Evolutionary conservation across 2,329 filamentous ascomycete species (phyloP), one percentile per base, ranked within the genome.

Genomic region (Clonostachys sp.): DNA sequence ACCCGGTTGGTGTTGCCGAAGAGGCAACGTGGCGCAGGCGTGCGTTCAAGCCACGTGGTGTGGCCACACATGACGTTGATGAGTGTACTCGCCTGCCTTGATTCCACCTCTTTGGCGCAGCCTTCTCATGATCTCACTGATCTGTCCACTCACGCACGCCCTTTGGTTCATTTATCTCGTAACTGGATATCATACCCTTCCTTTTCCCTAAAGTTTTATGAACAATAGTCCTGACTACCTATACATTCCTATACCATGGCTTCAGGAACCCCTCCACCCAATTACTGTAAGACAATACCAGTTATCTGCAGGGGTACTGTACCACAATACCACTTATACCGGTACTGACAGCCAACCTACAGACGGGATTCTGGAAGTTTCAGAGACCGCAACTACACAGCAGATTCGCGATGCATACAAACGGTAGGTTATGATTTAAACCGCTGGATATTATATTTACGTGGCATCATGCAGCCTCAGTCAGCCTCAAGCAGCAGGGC

Each of bases 351-450:
- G 24, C 9, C 41, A 20, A 3, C 36, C 36, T 17, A 39, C 36
- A 91, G 88, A 92, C 70, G 82, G 79, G 45, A 79, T 87, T 53
- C 83, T 96, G 44, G 86, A 86, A 53, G 68, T 96, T 51, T 64
- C 84, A 45, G 79, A 89, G 35, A 86, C 78, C 56, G 91, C 92
- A 34, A 87, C 83, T 0, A 81, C 84, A 50, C 83, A 91, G 60
- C 87, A 97, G 64, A 86, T 99, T 62, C 87, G 92, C 57, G 87
- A 89, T 75, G 94, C 91, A 45, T 99, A 97, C 76, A 99, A 99
- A 66, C 86, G 87, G 86, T 89, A 61, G 45, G 63, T 41, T 34
- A 34, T 42, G n/a, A 13, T 17, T 6, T 20, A n/a, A n/a, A 44
- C 33, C 8, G 33, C 13, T 6, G 7, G n/a, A 13, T 13, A 20